Conservation (phyloP, 1,284 basidiomycete genomes). For the Microbotryomycetes sp. region DNA sequence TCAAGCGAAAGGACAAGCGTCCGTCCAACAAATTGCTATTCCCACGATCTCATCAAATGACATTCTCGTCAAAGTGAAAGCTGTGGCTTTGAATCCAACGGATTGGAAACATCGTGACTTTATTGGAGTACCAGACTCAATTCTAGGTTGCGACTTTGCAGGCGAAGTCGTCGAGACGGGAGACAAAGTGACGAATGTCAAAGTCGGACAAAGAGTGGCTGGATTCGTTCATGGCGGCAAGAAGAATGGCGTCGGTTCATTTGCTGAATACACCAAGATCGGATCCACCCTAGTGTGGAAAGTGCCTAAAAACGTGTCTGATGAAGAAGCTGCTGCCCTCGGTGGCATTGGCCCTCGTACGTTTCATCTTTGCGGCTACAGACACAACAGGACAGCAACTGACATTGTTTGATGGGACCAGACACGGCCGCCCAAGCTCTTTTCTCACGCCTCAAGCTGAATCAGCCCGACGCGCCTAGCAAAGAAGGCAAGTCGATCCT, state of each 20-base stretch:
- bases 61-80: slow-evolving; percentile 14
- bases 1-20: neutral
- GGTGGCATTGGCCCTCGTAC: slow-evolving; percentile 35
- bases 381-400: neutral
- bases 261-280: slow-evolving; percentile 45
- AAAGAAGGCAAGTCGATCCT: slow-evolving; percentile 45
- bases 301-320: slow-evolving; percentile 45
- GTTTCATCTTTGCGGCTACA: neutral
- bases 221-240: slow-evolving; percentile 48
- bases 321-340: slow-evolving; percentile 48
- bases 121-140: slow-evolving; percentile 39
- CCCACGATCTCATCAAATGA: neutral
- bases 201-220: slow-evolving; percentile 55
- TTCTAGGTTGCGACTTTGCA: slow-evolving; percentile 55
- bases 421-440: slow-evolving; percentile 46
- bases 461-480: slow-evolving; percentile 40
- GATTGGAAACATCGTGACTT: slow-evolving; percentile 42
- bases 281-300: slow-evolving; percentile 38
- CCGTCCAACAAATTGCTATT: neutral
- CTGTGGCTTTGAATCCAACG: slow-evolving; percentile 33
- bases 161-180: slow-evolving; percentile 55
- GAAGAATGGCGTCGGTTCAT: slow-evolving; percentile 39
- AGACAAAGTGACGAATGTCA: slow-evolving; percentile 49
- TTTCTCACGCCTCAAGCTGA: slow-evolving; percentile 37
- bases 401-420: neutral